These are phyloP conservation scores for Xylariaceae sp. DNA, from an alignment of 2,329 filamentous ascomycete species.

Conservation along the genomic window DNA sequence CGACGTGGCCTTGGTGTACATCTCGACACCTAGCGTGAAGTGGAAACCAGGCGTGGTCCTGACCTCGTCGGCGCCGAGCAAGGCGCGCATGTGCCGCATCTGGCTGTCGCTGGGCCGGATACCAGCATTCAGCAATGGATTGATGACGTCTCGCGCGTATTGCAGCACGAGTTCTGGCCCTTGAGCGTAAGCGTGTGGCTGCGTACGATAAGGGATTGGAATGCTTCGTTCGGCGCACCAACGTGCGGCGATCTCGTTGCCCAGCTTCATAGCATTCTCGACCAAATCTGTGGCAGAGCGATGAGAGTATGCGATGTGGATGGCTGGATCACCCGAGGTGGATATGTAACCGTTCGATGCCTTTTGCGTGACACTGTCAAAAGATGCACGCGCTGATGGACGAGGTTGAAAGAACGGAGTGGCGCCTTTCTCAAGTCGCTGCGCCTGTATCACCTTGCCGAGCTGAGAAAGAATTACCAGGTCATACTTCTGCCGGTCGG, in stretches of 20 bases:
- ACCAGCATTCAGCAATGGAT: conserved; percentile 34
- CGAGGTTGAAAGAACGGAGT: conserved; percentile 43
- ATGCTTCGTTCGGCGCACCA: conserved; percentile 57
- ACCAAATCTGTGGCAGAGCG: conserved; percentile 35
- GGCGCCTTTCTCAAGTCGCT: conserved; percentile 43
- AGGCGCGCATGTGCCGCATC: conserved; percentile 27
- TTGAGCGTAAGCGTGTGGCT: conserved; percentile 36
- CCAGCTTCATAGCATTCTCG: conserved; percentile 54
- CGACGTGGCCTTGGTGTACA: conserved; percentile 61
- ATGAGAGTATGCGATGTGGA: conserved; percentile 35
- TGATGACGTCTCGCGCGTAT: conserved; percentile 34
- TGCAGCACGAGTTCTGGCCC: conserved; percentile 34
- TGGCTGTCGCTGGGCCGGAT: conserved; percentile 27
- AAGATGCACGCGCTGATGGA: conserved; percentile 39
- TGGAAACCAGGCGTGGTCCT: conserved; percentile 51
- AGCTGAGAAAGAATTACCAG: conserved; percentile 45
- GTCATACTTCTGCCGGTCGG: conserved; percentile 37
- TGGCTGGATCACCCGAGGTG: conserved; percentile 46
- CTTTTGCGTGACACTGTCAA: conserved; percentile 29
- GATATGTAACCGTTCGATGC: conserved; percentile 23
- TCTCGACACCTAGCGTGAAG: conserved; percentile 53
- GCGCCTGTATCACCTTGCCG: conserved; percentile 39
- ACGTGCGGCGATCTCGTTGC: conserved; percentile 55
- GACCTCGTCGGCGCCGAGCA: conserved; percentile 48
- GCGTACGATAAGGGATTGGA: conserved; percentile 54